Evolutionary conservation across 164 flowering plant species (phyloP), one percentile per base, ranked within the genome.

Genomic region (Echeveria elegans): DNA sequence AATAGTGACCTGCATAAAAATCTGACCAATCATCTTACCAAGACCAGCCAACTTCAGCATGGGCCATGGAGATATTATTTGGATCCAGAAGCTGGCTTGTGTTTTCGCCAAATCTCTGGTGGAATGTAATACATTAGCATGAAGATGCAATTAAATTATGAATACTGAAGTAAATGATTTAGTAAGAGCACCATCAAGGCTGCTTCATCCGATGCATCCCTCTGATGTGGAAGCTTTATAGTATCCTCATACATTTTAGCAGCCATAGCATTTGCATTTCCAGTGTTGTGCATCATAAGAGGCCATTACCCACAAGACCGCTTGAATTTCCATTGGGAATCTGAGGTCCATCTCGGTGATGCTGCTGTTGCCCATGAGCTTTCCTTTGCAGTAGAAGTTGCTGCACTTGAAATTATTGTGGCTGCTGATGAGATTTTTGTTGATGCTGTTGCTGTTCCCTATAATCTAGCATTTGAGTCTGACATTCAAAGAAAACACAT

Each of bases 161-260:
- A 26, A 1, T 59, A 48, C 30, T 14, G 15, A 12, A 19, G 7
- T 24, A 38, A 24, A 37, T 52, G 45, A 50, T 18, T 19, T 37
- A 2, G 18, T 23, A 36, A 50, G 50, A 31, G 40, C 58, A 89
- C 98, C 88, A 89, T 89, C 65, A 87, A 69, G 43, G 90, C 76
- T 53, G 83, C 86, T 75, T 92, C 93, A 70, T 86, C 93, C 45
- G 87, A 41, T 37, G 87, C 68, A 76, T 92, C 98, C 71, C 88
- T 83, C 71, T 82, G 90, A 65, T 72, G 74, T 14, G 97, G 96
- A 64, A 84, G 72, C 75, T 88, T 92, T 48, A 92, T 70, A 11
- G 80, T 80, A 34, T 90, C 97, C 76, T 90, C 98, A 32, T 87
- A 88, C 86, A 93, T 81, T 74, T 93, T 93, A 50, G 87, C 77